Evolutionary conservation across 2,329 filamentous ascomycete species (phyloP).

Genomic region (Aspergillus japonicus): DNA sequence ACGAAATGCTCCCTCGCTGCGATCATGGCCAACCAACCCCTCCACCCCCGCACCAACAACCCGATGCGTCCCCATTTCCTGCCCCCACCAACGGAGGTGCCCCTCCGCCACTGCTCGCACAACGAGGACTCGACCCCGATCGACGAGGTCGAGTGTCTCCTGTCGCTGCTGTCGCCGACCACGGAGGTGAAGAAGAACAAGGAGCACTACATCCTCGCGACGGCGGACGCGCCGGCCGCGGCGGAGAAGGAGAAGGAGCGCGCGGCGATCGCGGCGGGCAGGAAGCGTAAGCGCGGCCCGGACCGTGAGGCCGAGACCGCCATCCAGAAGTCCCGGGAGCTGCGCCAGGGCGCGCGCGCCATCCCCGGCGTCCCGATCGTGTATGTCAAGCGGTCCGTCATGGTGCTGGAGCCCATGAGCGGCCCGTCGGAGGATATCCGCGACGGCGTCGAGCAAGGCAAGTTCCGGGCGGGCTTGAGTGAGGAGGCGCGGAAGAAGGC

Average conservation of each 20-base stretch:
- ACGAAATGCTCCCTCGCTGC: slow-evolving; percentile 62
- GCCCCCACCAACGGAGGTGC: slow-evolving; percentile 46
- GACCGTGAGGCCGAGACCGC: slow-evolving; percentile 35
- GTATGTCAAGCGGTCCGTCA: slow-evolving; percentile 52
- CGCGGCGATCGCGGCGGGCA: slow-evolving; percentile 18
- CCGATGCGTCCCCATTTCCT: slow-evolving; percentile 44
- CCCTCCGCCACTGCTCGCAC: slow-evolving; percentile 49
- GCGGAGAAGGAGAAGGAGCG: slow-evolving; percentile 23
- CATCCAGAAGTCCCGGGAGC: slow-evolving; percentile 30
- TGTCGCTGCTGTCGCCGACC: slow-evolving; percentile 44
- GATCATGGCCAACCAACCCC: slow-evolving; percentile 41
- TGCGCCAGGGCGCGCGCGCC: slow-evolving; percentile 41
- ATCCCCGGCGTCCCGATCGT: slow-evolving; percentile 51
- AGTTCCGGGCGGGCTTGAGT: slow-evolving; percentile 46
- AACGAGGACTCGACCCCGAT: slow-evolving; percentile 43
- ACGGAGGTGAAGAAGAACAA: slow-evolving; percentile 45
- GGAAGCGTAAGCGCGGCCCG: slow-evolving; percentile 35
- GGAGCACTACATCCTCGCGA: slow-evolving; percentile 49
- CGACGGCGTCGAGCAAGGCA: slow-evolving; percentile 46
- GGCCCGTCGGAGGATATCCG: slow-evolving; percentile 42
- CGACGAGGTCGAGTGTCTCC: slow-evolving; percentile 45
- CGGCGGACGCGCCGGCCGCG: slow-evolving; percentile 37
- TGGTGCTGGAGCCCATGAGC: slow-evolving; percentile 52
- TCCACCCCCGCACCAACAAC: slow-evolving; percentile 40
- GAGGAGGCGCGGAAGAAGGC: slow-evolving; percentile 36